Base-by-base conservation (phyloP, 1,139 yeast genomes). In the Pichia norvegensis region DNA sequence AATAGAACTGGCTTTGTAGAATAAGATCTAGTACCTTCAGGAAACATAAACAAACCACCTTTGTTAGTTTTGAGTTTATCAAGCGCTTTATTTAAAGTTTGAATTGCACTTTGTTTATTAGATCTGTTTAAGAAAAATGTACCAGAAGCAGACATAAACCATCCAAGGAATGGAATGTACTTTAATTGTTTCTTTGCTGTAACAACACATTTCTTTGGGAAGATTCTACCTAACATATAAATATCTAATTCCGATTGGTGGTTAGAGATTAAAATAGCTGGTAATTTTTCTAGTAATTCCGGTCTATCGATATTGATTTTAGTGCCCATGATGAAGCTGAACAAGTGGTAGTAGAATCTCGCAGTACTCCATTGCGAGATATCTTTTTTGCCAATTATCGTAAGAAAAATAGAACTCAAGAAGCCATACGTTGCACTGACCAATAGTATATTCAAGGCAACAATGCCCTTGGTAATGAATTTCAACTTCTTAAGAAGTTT, bases 21-120 rank as follows among this genome's bases (percentile, higher is more conserved):
- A 52, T 81, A 85, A 0, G 97, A 86, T 63, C 99, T 78, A 1
- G 98, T 94, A 22, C 99, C 99, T 65, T 90, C 95, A 17, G 97
- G 95, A 72, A 86, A 90, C 67, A 90, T 77, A 70, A 81, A 90
- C 36, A 90, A 72, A 13, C 84, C 86, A 60, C 92, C 72, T 57
- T 79, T 78, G 41, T 78, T 69, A 13, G 64, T 59, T 61, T 78
- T 80, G 63, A 92, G 72, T 25, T 71, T 69, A 16, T 65, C 63
- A 47, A 87, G 74, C 4, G 97, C 95, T 13, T 69, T 64, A 46
- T 81, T 81, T 60, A 92, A 76, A 4, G 90, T 84, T 50, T 69
- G 71, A 52, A 86, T 76, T 17, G 97, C 90, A 60, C 82, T 79
- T 47, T 76, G 78, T 48, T 87, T 78, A 62, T 80, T 81, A n/a